Conservation (phyloP, 805 yeast genomes). For the Wickerhamomyces strasburgensis region DNA sequence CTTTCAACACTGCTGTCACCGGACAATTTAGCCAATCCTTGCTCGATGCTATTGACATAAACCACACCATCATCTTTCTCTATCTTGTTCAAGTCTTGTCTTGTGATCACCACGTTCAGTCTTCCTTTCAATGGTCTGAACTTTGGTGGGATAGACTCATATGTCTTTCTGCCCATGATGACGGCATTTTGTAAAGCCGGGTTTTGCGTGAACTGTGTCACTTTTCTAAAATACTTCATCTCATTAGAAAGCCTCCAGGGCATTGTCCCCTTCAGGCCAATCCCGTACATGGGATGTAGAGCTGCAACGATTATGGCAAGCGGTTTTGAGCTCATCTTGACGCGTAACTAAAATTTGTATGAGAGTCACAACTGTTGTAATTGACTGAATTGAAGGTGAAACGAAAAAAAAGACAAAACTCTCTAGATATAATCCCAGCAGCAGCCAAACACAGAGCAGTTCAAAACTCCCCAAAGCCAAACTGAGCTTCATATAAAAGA, state of each 20-base stretch:
- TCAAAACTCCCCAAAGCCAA: too few species aligned
- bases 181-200: slow-evolving; percentile 58
- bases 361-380: not conserved
- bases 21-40: slow-evolving; percentile 35
- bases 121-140: slow-evolving; percentile 82
- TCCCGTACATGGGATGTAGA: slow-evolving; percentile 71
- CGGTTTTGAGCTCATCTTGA: slow-evolving; percentile 24
- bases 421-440: too few species aligned
- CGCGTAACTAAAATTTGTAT: too few species aligned
- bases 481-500: too few species aligned
- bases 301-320: slow-evolving; percentile 82
- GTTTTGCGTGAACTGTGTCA: slow-evolving; percentile 45
- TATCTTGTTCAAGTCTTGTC: slow-evolving; percentile 27
- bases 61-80: slow-evolving; percentile 24
- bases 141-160: slow-evolving; percentile 85
- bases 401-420: not conserved
- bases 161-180: slow-evolving; percentile 93
- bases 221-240: slow-evolving; percentile 76
- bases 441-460: too few species aligned
- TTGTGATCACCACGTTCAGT: slow-evolving; percentile 68
- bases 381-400: not conserved
- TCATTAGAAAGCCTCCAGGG: slow-evolving; percentile 89
- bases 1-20: slow-evolving; percentile 38
- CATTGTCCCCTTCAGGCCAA: slow-evolving; percentile 72
- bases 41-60: slow-evolving; percentile 37